A percentile compares a stretch with the other conserved stretches of the same genome.
These are phyloP conservation scores for Nicotiana knightiana DNA, from an alignment of 257 asterid species.

Conservation along the genomic window DNA sequence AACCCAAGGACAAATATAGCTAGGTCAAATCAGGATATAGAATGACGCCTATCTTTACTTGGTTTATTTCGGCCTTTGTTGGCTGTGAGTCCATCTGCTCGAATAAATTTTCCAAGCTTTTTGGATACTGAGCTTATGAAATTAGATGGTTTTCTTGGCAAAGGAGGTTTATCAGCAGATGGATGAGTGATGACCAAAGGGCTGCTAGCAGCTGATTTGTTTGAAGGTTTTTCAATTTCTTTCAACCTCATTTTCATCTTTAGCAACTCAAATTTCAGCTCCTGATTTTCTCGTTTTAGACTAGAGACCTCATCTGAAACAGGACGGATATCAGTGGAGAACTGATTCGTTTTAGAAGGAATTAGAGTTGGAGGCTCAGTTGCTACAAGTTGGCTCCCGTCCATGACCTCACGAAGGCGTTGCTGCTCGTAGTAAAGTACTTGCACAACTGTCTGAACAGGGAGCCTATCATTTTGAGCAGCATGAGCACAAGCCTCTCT, in stretches of 20 bases:
- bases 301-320: conserved; percentile 35
- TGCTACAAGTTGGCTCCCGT: conserved; percentile 20
- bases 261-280: conserved; percentile 56
- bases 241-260: conserved; percentile 46
- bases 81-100: conserved; percentile 39
- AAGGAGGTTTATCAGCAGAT: conserved; percentile 50
- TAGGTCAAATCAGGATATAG: conserved; percentile 44
- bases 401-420: conserved; percentile 63
- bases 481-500: conserved; percentile 88
- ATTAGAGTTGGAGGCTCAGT: conserved; percentile 29
- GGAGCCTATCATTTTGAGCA: conserved; percentile 81
- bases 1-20: conserved; percentile 7
- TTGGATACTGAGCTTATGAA: conserved; percentile 56
- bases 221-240: conserved; percentile 41
- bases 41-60: conserved; percentile 59
- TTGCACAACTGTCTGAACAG: conserved; percentile 79
- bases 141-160: conserved; percentile 50
- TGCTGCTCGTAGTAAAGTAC: conserved; percentile 90
- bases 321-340: conserved; percentile 23
- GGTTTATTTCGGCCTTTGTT: conserved; percentile 45
- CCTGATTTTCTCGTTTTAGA: conserved; percentile 58
- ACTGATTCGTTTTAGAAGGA: conserved; percentile 21
- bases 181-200: conserved; percentile 24
- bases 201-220: conserved; percentile 26
- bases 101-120: conserved; percentile 46